Conservation (phyloP, 2,329 filamentous ascomycete species). For the Aspergillus spinulosporus region DNA sequence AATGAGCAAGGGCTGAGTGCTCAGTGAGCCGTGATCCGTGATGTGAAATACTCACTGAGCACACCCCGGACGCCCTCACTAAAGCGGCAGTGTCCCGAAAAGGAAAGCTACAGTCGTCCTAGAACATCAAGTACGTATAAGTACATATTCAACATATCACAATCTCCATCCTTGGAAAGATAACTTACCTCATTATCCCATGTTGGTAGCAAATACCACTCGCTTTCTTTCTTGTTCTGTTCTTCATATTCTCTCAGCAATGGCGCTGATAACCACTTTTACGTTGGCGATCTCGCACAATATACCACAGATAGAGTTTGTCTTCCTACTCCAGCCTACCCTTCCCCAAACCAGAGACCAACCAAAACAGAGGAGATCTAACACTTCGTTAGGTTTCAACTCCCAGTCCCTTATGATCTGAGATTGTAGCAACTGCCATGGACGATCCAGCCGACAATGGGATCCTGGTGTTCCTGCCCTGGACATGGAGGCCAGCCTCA, state of each 20-base stretch:
- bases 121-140: background rate
- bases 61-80: slow-evolving; percentile 7
- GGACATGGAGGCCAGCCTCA: background rate
- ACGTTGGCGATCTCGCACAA: background rate
- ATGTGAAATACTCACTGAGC: slow-evolving; percentile 8
- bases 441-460: background rate
- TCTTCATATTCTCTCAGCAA: background rate
- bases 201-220: background rate
- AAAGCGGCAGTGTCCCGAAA: slow-evolving; percentile 1
- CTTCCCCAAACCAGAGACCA: background rate
- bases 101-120: background rate
- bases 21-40: slow-evolving; percentile 3
- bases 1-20: slow-evolving; percentile 17
- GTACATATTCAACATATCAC: slow-evolving; percentile 1
- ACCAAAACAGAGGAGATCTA: background rate
- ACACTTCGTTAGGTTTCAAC: background rate
- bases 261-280: background rate
- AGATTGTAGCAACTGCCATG: background rate
- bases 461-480: background rate
- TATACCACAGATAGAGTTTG: background rate
- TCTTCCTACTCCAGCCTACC: background rate
- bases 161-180: background rate
- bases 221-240: background rate
- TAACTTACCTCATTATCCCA: background rate
- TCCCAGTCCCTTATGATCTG: background rate